phyloP scores from a whole-genome alignment of 768 basidiomycete species.

The Russula emetica region DNA sequence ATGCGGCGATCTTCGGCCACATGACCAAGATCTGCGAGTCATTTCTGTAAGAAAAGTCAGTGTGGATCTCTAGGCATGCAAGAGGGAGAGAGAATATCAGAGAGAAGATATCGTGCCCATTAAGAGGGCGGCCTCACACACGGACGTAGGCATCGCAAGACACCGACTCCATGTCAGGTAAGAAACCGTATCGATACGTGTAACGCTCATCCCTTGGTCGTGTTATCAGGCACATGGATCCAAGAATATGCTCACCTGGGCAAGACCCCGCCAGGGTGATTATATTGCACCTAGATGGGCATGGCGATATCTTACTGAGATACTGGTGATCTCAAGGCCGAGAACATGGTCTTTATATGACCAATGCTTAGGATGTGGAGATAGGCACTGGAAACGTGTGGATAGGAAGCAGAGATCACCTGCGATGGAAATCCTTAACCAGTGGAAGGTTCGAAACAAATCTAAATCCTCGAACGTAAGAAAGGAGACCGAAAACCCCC shows the following conservation, averaged over 20 bases:
- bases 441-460: not conserved
- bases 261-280: not conserved
- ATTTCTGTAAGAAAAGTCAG: constrained; percentile 2
- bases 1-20: not conserved
- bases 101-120: constrained; percentile 22
- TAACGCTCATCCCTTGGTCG: constrained; percentile 18
- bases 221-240: constrained; percentile 3
- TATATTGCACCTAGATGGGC: not conserved
- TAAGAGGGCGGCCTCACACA: constrained; percentile 15
- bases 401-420: not conserved
- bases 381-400: constrained; percentile 3
- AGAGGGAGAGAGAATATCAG: constrained; percentile 6
- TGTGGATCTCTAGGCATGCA: not conserved
- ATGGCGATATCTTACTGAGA: not conserved
- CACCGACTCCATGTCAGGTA: constrained; percentile 22
- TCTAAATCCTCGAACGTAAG: not conserved
- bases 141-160: constrained; percentile 15
- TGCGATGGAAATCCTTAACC: constrained; percentile 8
- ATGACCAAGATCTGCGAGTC: constrained; percentile 1
- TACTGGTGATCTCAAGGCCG: not conserved
- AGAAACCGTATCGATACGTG: constrained; percentile 4
- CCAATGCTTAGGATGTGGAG: not conserved
- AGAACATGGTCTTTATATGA: constrained; percentile 2
- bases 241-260: constrained; percentile 13
- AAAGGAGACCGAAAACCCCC: not conserved